These are phyloP conservation scores for Pseudogymnoascus sp. DNA, from an alignment of 2,329 filamentous ascomycete species.

Conservation along the genomic window DNA sequence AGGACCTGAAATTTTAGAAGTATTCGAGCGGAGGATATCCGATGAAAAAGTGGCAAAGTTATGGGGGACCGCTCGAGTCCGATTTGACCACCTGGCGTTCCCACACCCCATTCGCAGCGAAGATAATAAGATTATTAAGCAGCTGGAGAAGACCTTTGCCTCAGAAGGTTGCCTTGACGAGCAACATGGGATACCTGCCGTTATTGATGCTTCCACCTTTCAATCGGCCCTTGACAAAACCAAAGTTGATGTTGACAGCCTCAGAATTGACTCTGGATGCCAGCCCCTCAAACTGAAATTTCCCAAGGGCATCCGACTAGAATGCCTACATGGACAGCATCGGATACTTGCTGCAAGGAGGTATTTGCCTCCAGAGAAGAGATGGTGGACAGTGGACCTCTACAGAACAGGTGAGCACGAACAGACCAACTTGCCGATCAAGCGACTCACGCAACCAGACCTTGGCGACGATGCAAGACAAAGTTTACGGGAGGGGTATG, in stretches of 20 bases:
- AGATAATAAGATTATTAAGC: slow-evolving; percentile 13
- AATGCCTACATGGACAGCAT: slow-evolving; percentile 12
- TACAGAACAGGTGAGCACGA: background rate
- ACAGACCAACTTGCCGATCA: background rate
- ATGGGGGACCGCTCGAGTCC: slow-evolving; percentile 13
- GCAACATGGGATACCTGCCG: slow-evolving; percentile 13
- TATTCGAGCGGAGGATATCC: background rate
- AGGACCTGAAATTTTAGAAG: background rate
- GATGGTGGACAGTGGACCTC: background rate
- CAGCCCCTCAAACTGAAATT: background rate
- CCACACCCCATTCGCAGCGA: slow-evolving; percentile 13
- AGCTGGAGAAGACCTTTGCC: slow-evolving; percentile 15
- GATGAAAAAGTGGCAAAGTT: slow-evolving; percentile 8
- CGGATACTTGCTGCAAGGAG: slow-evolving; percentile 12
- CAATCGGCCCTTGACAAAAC: slow-evolving; percentile 13
- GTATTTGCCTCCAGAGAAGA: slow-evolving; percentile 3
- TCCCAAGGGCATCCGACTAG: background rate
- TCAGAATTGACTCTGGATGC: slow-evolving; percentile 8
- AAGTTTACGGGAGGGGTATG: background rate
- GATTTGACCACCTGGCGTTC: slow-evolving; percentile 16
- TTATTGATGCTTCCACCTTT: slow-evolving; percentile 15
- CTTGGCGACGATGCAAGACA: background rate
- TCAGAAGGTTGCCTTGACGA: slow-evolving; percentile 15
- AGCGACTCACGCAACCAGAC: background rate
- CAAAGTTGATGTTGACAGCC: slow-evolving; percentile 7